Evolutionary conservation across 23 red algal genomes (phyloP).

Genomic region (Gracilariopsis chorda): DNA sequence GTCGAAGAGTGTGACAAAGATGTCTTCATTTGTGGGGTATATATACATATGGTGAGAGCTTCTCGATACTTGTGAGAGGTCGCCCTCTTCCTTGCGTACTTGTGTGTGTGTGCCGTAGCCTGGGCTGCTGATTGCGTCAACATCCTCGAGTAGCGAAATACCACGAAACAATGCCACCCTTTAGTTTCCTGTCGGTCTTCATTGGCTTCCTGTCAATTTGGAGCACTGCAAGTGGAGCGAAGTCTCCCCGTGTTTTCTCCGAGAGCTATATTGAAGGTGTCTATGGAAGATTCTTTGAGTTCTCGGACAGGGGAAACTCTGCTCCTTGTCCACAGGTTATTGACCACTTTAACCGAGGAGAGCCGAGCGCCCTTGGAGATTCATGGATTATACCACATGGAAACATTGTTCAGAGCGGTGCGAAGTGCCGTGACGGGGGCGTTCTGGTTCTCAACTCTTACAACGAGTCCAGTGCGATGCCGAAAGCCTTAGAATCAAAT

Average conservation of each 20-base stretch:
- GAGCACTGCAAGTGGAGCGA: neutral
- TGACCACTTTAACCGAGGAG: conserved; percentile 28
- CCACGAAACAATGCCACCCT: too few species aligned
- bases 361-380: conserved; percentile 21
- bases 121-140: too few species aligned
- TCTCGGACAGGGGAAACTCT: conserved; percentile 27
- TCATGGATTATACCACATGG: conserved; percentile 38
- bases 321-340: conserved; percentile 38
- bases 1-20: too few species aligned
- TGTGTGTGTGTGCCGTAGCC: too few species aligned
- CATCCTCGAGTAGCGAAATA: too few species aligned
- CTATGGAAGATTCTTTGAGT: conserved; percentile 55
- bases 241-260: conserved; percentile 41
- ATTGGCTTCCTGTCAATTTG: neutral
- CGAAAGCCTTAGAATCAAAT: conserved; percentile 8
- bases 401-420: conserved; percentile 40
- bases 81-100: too few species aligned
- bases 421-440: conserved; percentile 7
- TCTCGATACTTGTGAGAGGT: too few species aligned
- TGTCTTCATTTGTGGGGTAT: too few species aligned
- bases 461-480: conserved; percentile 1
- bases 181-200: neutral
- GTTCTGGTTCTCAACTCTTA: conserved; percentile 25
- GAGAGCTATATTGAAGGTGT: conserved; percentile 45
- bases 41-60: too few species aligned